Conservation (phyloP, 78 protist species). For the Dictyostelium discoideum region DNA sequence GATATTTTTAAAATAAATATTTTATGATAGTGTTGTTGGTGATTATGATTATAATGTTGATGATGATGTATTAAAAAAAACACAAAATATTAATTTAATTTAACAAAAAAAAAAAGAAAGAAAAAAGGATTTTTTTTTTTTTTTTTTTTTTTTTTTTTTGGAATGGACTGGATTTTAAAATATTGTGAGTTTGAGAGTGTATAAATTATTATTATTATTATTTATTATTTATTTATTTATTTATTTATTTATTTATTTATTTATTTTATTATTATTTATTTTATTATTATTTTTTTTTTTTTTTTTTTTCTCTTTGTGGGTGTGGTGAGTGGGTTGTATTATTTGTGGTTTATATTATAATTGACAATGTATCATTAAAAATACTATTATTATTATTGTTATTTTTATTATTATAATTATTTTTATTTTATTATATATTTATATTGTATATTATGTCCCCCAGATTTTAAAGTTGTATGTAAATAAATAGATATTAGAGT, state of each 20-base stretch:
- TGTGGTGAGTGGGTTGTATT: neutral
- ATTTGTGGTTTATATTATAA: neutral
- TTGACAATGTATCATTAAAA: neutral
- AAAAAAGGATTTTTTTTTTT: neutral
- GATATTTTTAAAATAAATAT: neutral
- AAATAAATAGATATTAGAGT: neutral
- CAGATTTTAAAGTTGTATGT: neutral
- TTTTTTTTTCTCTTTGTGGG: neutral
- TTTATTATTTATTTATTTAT: neutral
- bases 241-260: neutral
- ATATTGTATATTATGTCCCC: neutral
- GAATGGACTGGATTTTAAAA: neutral
- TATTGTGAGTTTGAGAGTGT: neutral
- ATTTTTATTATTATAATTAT: too few species aligned
- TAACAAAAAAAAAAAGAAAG: neutral
- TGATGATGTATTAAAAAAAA: neutral
- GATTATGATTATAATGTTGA: too few species aligned
- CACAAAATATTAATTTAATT: neutral
- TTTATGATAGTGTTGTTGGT: neutral
- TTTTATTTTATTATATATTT: neutral
- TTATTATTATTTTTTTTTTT: neutral
- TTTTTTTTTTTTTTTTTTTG: neutral
- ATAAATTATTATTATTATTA: neutral
- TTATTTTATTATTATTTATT: too few species aligned
- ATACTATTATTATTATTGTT: too few species aligned